Evolutionary conservation across 345 rosid species (phyloP), one percentile per base, ranked within the genome.

Genomic region (Ceriops decandra): DNA sequence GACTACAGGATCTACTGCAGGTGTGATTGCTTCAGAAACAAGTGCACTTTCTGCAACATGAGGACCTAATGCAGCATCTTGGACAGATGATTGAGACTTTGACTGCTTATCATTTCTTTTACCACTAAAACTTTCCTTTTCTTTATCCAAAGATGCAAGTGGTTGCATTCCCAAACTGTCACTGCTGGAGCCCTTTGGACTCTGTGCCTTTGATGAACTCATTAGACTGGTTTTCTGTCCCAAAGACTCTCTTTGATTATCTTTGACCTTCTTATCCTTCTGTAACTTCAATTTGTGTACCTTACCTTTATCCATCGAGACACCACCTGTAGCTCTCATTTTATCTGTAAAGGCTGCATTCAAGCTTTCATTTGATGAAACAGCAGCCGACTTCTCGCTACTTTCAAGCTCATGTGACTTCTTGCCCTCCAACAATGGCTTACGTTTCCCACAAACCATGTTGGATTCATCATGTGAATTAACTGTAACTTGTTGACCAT

Each of bases 341-440:
- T 52, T 67, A 58, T 57, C 75, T 67, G 74, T 80, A 59, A 69
- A 61, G 57, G 47, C 72, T 64, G 60, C 65, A 69, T 74, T 74
- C 64, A 73, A 62, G 46, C 76, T 80, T 28, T 42, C 57, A 47
- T 60, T 71, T 32, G 35, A 1, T 26, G 36, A 52, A 56, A 66
- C 7, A 61, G 28, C 56, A 61, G 62, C 54, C 5, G 68, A 16
- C 20, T 62, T 62, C 68, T 62, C 46, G 21, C 73, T 65, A 51
- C 70, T 72, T 76, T 70, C 67, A 17, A 61, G 51, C 32, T 71
- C 63, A 62, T 71, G 86, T 52, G 80, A 79, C 79, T 82, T 83
- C 71, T 79, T 81, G 46, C 62, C 72, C 72, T 64, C 68, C 60
- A 49, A 5, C 21, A 62, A 72, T 51, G 63, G 68, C 70, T 73